Evolutionary conservation across 2,329 filamentous ascomycete genomes (phyloP).

Genomic region (Arthroderma uncinatum): DNA sequence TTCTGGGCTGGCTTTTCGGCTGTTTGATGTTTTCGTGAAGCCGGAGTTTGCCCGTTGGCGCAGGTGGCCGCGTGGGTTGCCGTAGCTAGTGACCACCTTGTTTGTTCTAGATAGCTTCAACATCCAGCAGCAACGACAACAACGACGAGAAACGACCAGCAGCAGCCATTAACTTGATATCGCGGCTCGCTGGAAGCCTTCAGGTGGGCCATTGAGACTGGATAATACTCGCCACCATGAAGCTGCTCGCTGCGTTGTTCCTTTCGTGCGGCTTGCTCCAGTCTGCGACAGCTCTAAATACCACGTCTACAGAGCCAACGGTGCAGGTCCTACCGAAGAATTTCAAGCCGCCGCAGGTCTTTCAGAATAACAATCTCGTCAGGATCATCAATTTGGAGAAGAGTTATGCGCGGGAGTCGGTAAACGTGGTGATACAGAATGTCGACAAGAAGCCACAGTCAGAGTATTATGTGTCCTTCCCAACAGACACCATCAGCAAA

Average conservation of each 20-base stretch:
- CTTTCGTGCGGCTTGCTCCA: constrained; percentile 18
- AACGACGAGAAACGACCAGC: background rate
- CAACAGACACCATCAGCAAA: constrained; percentile 59
- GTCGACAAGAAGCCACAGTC: constrained; percentile 64
- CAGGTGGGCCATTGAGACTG: background rate
- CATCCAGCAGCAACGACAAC: background rate
- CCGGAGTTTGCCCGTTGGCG: background rate
- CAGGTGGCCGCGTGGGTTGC: background rate
- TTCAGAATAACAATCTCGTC: constrained; percentile 86
- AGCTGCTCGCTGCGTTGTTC: constrained; percentile 30
- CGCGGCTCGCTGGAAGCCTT: background rate
- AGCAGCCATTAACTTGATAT: background rate
- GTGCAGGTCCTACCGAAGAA: constrained; percentile 30
- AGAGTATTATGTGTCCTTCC: constrained; percentile 87
- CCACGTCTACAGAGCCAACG: constrained; percentile 19
- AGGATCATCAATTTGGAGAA: constrained; percentile 88
- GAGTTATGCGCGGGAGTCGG: constrained; percentile 74
- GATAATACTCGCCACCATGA: constrained; percentile 27
- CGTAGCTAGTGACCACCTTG: background rate
- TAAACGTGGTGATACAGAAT: constrained; percentile 94
- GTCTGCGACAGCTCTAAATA: constrained; percentile 22
- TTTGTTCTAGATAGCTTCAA: background rate
- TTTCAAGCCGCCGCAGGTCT: constrained; percentile 80
- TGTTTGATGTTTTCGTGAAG: background rate
- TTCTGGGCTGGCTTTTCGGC: background rate